phyloP scores from a whole-genome alignment of 2,329 filamentous ascomycete species.

The Colletotrichum lentis region DNA sequence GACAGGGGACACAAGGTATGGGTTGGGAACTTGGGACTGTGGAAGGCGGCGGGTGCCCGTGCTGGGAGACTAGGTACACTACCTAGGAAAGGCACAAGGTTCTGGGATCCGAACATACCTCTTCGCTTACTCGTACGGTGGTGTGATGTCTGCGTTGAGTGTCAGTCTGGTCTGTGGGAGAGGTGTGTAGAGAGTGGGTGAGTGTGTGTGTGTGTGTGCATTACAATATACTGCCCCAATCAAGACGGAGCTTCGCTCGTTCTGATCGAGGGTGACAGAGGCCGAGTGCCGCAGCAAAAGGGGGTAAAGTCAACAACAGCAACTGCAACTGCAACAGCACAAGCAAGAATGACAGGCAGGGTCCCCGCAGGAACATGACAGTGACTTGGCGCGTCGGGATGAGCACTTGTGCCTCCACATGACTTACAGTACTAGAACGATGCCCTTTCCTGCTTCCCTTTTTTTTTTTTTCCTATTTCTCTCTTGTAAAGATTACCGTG shows the following conservation, averaged over 20 bases:
- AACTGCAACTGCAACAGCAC: neutral
- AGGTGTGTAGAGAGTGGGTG: neutral
- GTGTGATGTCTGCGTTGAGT: neutral
- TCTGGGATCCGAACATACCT: constrained; percentile 5
- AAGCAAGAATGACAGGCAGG: constrained; percentile 20
- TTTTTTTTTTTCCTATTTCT: too few relatives aligned
- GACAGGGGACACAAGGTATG: constrained; percentile 8
- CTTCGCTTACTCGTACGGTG: constrained; percentile 7
- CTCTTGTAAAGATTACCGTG: neutral
- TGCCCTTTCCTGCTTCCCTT: too few relatives aligned
- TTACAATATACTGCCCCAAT: neutral
- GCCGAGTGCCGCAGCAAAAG: neutral
- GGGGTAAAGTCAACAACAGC: neutral
- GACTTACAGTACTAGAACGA: too few relatives aligned
- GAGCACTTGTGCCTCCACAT: neutral
- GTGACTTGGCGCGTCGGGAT: constrained; percentile 11
- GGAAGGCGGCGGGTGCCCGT: constrained; percentile 24
- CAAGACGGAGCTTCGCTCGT: neutral
- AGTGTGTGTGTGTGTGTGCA: neutral
- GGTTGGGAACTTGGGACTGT: constrained; percentile 3
- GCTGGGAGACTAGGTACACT: constrained; percentile 26
- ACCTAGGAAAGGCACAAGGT: constrained; percentile 6
- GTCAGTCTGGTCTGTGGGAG: neutral
- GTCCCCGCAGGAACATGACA: constrained; percentile 19
- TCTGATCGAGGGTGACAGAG: neutral